Conservation (phyloP, 345 rosid species). For the Eucalyptus caleyi region DNA sequence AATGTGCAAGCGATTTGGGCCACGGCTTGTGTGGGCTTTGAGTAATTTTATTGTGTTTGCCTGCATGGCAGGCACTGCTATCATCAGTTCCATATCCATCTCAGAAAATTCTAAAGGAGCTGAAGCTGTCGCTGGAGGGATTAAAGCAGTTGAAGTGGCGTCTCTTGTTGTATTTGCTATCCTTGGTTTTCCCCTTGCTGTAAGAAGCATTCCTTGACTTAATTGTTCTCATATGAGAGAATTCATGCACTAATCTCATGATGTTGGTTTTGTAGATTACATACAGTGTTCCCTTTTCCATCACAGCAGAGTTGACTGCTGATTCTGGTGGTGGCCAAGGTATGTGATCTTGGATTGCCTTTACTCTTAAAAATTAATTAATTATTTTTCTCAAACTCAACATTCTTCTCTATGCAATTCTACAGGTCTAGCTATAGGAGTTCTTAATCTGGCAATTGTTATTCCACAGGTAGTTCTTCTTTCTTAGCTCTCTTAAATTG, state of each 20-base stretch:
- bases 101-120: slow-evolving; percentile 40
- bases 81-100: slow-evolving; percentile 65
- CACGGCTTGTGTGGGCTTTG: slow-evolving; percentile 81
- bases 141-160: slow-evolving; percentile 48
- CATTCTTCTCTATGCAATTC: neutral
- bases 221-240: neutral
- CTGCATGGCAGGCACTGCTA: slow-evolving; percentile 77
- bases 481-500: neutral
- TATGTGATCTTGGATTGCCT: slow-evolving; percentile 5
- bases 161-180: slow-evolving; percentile 72
- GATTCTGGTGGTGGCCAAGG: slow-evolving; percentile 98
- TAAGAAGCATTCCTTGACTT: slow-evolving; percentile 17
- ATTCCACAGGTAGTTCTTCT: slow-evolving; percentile 57
- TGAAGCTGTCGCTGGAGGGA: slow-evolving; percentile 46
- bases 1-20: slow-evolving; percentile 77
- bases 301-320: slow-evolving; percentile 90
- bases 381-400: neutral
- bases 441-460: slow-evolving; percentile 88
- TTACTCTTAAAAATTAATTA: neutral
- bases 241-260: neutral
- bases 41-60: slow-evolving; percentile 80
- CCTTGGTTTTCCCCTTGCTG: slow-evolving; percentile 97
- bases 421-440: slow-evolving; percentile 95
- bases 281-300: slow-evolving; percentile 87
- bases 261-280: slow-evolving; percentile 48